Evolutionary conservation across 768 basidiomycete species (phyloP).

Genomic region (Punctularia strigosozonata): DNA sequence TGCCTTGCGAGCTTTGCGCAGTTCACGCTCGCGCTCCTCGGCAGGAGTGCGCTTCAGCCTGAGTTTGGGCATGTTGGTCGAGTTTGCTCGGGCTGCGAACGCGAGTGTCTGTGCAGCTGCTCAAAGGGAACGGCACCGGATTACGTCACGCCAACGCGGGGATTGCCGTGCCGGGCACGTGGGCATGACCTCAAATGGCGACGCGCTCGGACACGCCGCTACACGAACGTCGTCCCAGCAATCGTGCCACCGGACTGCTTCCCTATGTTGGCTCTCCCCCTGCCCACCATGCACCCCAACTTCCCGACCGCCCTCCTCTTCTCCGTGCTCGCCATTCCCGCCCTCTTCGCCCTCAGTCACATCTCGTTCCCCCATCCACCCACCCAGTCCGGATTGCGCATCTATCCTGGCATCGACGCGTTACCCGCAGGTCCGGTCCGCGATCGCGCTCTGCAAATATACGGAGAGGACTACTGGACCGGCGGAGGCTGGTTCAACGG

Average conservation of each 20-base stretch:
- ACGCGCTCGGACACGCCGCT: too few relatives aligned
- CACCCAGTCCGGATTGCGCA: constrained; percentile 26
- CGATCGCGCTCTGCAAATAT: constrained; percentile 61
- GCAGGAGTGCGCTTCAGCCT: constrained; percentile 25
- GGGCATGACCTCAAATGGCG: too few relatives aligned
- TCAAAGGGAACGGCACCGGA: too few relatives aligned
- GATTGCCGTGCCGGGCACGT: too few relatives aligned
- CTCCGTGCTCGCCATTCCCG: constrained; percentile 53
- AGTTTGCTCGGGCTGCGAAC: too few relatives aligned
- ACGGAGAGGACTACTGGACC: constrained; percentile 57
- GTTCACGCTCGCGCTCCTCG: constrained; percentile 23
- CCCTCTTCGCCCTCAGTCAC: constrained; percentile 35
- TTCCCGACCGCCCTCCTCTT: constrained; percentile 50
- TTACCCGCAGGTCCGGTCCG: too few relatives aligned
- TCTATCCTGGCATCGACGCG: too few relatives aligned
- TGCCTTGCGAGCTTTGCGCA: constrained; percentile 34
- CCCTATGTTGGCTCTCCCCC: constrained; percentile 39
- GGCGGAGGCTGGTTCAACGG: constrained; percentile 53
- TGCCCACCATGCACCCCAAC: constrained; percentile 50
- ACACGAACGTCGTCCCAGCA: too few relatives aligned
- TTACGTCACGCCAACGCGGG: too few relatives aligned
- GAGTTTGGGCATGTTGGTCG: constrained; percentile 24
- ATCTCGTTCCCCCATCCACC: constrained; percentile 54
- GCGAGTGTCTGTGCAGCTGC: too few relatives aligned
- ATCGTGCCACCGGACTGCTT: too few relatives aligned